Evolutionary conservation across 2,329 filamentous ascomycete species (phyloP).

Genomic region (Penicillium verrucosum): DNA sequence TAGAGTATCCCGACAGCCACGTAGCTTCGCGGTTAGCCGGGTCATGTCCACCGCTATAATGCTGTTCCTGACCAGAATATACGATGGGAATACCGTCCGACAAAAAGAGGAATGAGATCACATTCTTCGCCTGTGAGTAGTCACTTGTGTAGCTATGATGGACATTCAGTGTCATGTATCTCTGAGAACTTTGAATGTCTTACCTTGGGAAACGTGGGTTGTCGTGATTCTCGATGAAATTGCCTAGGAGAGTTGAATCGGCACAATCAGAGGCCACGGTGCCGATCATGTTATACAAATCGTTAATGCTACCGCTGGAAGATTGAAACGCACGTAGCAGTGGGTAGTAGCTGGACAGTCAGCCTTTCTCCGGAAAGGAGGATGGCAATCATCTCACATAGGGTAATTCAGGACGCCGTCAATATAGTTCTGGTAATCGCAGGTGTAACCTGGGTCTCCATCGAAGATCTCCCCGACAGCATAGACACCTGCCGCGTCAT

Average conservation of each 20-base stretch:
- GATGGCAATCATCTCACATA: slow-evolving; percentile 22
- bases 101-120: slow-evolving; percentile 59
- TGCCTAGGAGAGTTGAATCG: slow-evolving; percentile 51
- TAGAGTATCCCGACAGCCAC: slow-evolving; percentile 54
- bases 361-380: slow-evolving; percentile 44
- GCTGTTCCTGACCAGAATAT: slow-evolving; percentile 67
- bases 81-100: slow-evolving; percentile 61
- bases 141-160: slow-evolving; percentile 29
- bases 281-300: slow-evolving; percentile 36
- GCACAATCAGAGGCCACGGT: slow-evolving; percentile 34
- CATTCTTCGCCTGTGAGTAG: slow-evolving; percentile 56
- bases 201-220: slow-evolving; percentile 52
- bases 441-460: slow-evolving; percentile 41
- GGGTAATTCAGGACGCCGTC: slow-evolving; percentile 51
- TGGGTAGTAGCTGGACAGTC: slow-evolving; percentile 43
- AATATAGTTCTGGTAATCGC: slow-evolving; percentile 46
- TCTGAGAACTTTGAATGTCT: background rate
- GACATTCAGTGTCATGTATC: background rate
- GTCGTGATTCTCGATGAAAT: slow-evolving; percentile 62
- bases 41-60: slow-evolving; percentile 51
- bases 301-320: slow-evolving; percentile 33
- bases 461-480: slow-evolving; percentile 49
- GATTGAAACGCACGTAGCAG: slow-evolving; percentile 37
- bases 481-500: slow-evolving; percentile 45
- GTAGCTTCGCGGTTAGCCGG: slow-evolving; percentile 57